Percentiles rank a stretch among this genome's conserved stretches.
These are phyloP conservation scores for Xylariaceae sp. DNA, from an alignment of 2,329 filamentous ascomycete genomes.

Conservation along the genomic window DNA sequence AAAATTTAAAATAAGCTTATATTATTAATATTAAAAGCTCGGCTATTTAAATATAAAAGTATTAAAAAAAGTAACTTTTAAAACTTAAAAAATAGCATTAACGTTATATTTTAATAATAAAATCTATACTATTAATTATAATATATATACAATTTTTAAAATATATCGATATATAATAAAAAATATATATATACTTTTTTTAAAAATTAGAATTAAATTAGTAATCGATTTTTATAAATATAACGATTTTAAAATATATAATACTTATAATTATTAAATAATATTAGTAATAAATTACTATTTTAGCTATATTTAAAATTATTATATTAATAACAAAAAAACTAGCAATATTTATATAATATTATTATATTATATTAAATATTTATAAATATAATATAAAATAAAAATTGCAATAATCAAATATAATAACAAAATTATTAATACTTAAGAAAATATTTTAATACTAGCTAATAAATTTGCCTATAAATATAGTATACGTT, in stretches of 20 bases:
- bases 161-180: neutral
- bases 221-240: neutral
- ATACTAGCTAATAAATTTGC: neutral
- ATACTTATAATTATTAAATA: neutral
- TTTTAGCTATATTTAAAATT: neutral
- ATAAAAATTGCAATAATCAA: neutral
- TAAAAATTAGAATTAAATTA: neutral
- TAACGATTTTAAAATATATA: neutral
- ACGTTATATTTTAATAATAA: neutral
- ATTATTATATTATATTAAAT: neutral
- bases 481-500: neutral
- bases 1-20: too few relatives aligned
- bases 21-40: too few relatives aligned
- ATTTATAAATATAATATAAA: neutral
- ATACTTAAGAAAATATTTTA: too few relatives aligned
- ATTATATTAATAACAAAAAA: neutral
- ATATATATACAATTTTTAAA: neutral
- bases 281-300: neutral
- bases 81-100: neutral
- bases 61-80: neutral
- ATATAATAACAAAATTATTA: neutral
- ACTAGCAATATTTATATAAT: neutral
- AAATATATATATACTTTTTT: neutral
- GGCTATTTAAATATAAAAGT: too few relatives aligned
- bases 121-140: neutral